phyloP scores from a whole-genome alignment of 2,329 filamentous ascomycete genomes.

The Fusarium papillatum region DNA sequence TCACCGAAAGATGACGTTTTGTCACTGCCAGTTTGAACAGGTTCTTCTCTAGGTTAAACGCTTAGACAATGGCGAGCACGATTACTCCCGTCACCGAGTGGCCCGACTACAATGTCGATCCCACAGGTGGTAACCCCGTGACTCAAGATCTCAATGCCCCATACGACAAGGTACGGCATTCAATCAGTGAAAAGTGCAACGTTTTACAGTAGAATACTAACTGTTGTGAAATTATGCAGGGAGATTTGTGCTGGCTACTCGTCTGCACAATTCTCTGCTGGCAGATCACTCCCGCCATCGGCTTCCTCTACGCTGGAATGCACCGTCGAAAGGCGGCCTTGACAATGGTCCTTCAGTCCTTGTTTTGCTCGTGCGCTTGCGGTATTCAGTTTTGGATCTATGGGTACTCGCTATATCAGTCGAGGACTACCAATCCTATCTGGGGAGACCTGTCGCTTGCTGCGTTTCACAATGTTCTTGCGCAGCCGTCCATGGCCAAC shows the following conservation, averaged over 20 bases:
- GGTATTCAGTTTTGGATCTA: conserved; percentile 63
- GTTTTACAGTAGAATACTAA: neutral
- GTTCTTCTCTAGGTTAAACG: neutral
- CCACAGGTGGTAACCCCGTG: conserved; percentile 57
- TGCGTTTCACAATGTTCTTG: conserved; percentile 52
- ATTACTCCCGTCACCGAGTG: conserved; percentile 51
- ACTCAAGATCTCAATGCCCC: conserved; percentile 58
- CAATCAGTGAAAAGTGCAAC: neutral
- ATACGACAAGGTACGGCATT: conserved; percentile 54
- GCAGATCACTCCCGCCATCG: conserved; percentile 56
- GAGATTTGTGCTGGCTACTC: conserved; percentile 59
- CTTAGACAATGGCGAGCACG: conserved; percentile 17
- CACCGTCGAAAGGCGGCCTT: conserved; percentile 53
- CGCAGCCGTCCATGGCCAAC: conserved; percentile 53
- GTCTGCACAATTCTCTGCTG: conserved; percentile 53
- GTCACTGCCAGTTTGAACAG: neutral
- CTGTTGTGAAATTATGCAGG: conserved; percentile 33
- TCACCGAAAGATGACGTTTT: neutral
- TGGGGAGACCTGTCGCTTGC: conserved; percentile 52
- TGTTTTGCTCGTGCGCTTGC: conserved; percentile 59
- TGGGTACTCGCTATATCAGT: conserved; percentile 58
- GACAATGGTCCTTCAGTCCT: conserved; percentile 62
- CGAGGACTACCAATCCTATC: conserved; percentile 51
- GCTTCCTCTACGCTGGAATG: conserved; percentile 56
- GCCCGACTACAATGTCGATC: conserved; percentile 56